Evolutionary conservation across 176 grass and related monocot genomes (phyloP), one percentile per base, ranked within the genome.

Genomic region (Avena insularis): DNA sequence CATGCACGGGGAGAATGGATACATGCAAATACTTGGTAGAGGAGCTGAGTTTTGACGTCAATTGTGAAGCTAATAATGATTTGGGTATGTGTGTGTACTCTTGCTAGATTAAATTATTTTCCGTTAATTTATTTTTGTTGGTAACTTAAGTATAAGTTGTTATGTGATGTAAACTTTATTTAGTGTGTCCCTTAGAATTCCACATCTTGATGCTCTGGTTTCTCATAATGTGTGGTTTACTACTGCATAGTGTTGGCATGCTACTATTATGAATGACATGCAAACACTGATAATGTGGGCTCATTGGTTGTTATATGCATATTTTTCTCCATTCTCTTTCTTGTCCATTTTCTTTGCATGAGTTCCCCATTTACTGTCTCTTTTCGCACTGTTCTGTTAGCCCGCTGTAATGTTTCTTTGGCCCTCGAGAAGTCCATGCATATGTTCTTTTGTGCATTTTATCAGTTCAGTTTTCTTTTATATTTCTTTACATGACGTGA

Each of bases 1-100:
- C 86, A 67, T 56, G 61, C 46, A 64, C 62, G 1, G 86, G 70
- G 25, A 75, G 66, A n/a, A 25, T 87, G n/a, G 70, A 88, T 1
- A 65, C 79, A 45, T 56, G 47, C 79, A 82, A 29, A 36, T 82
- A 88, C 70, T 82, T 88, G 86, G 86, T 82, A 71, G 86, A 88
- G 79, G 55, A 82, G 15, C 59, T 77, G 45, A 50, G 61, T 35
- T 88, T 82, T 57, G 79, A 88, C 19, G 3, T 82, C 20, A 21
- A 88, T 77, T 25, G 20, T 66, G 48, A 50, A 67, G 59, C 20
- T 47, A 65, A 7, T 8, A 59, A 14, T 35, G 70, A 67, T 56
- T 66, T 15, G 21, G 79, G 86, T 88, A 67, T 47, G 47, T 48
- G 21, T 16, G 2, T 79, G 6, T 45, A 40, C 23, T 27, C 53